These are phyloP conservation scores for Ramaria sp. DNA, from an alignment of 768 basidiomycete genomes.

Conservation along the genomic window DNA sequence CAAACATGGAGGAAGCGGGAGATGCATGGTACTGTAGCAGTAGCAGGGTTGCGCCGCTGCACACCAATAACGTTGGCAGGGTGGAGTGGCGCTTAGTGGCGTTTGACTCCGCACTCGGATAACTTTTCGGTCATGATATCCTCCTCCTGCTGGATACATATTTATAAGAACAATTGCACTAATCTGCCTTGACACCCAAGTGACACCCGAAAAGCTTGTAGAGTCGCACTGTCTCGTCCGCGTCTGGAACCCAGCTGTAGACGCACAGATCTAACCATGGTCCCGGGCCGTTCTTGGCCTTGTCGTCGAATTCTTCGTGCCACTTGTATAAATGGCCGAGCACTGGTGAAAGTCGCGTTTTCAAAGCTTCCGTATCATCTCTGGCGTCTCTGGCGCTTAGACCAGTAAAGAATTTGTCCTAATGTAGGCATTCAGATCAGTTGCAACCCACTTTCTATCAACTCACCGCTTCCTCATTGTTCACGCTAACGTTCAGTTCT, in stretches of 20 bases:
- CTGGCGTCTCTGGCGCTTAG: background rate
- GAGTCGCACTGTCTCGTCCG: background rate
- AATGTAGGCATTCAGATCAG: background rate
- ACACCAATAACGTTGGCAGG: no score
- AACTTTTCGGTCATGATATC: no score
- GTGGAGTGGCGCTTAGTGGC: no score
- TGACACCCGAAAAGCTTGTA: conserved; percentile 2
- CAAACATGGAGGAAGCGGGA: background rate
- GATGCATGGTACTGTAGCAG: conserved; percentile 7
- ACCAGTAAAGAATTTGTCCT: background rate
- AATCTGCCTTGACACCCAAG: no score
- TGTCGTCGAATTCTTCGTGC: background rate
- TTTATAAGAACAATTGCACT: no score
- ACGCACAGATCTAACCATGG: conserved; percentile 1
- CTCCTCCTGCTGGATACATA: no score
- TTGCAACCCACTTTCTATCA: background rate
- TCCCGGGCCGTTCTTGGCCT: background rate
- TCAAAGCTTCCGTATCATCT: background rate
- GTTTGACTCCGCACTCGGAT: background rate
- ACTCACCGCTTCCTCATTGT: conserved; percentile 32
- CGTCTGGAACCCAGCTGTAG: background rate
- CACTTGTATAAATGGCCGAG: conserved; percentile 3
- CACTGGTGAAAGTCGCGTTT: background rate
- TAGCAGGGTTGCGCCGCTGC: background rate
- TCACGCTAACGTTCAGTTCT: conserved; percentile 36